Percentiles rank a stretch among this genome's conserved stretches.
These are phyloP conservation scores for Exophiala mesophila DNA, from an alignment of 2,329 filamentous ascomycete species.

Conservation along the genomic window DNA sequence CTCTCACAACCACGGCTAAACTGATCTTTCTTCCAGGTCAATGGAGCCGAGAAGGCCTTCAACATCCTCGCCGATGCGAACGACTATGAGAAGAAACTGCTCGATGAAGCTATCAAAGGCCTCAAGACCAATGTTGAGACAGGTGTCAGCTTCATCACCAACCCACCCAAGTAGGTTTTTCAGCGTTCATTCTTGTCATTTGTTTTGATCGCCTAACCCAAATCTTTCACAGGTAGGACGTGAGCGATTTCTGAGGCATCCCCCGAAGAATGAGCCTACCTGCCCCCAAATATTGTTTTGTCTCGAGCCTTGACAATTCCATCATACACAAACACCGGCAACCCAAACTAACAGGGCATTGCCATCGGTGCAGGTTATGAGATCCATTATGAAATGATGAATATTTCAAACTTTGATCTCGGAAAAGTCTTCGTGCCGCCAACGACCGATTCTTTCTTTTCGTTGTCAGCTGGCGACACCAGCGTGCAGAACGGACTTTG, in stretches of 20 bases:
- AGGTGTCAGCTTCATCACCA: conserved; percentile 84
- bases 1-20: conserved; percentile 7
- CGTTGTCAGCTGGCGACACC: too few relatives aligned
- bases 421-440: too few relatives aligned
- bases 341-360: conserved; percentile 17
- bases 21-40: conserved; percentile 53
- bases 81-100: conserved; percentile 82
- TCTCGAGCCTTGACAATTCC: conserved; percentile 5
- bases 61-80: conserved; percentile 74
- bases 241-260: conserved; percentile 22
- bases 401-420: not conserved
- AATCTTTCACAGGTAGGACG: conserved; percentile 18
- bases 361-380: conserved; percentile 21
- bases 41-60: conserved; percentile 77
- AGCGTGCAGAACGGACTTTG: too few relatives aligned
- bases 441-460: too few relatives aligned
- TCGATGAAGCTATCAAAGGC: conserved; percentile 68
- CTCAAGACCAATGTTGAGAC: conserved; percentile 92
- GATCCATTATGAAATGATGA: conserved; percentile 4
- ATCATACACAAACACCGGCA: conserved; percentile 8
- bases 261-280: conserved; percentile 24
- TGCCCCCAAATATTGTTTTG: conserved; percentile 6
- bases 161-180: conserved; percentile 53
- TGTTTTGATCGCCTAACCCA: conserved; percentile 24
- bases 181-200: conserved; percentile 7